Conservation (phyloP, 169 alveolate species). For the Eimeria mitis region DNA sequence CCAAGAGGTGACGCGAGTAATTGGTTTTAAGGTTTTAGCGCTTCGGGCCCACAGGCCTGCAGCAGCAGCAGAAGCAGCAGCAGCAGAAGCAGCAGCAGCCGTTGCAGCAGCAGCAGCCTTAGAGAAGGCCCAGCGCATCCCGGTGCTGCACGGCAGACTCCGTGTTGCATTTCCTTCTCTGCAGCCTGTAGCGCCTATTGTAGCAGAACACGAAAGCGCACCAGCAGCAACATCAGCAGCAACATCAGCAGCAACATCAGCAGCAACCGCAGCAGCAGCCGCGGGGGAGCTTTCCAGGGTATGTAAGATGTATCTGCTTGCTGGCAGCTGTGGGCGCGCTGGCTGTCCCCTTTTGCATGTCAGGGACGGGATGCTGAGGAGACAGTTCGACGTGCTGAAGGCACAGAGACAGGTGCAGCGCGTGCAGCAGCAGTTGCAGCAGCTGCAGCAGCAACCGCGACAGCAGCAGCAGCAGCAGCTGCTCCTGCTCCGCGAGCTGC, state of each 20-base stretch:
- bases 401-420: slow-evolving; percentile 58
- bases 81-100: slow-evolving; percentile 21
- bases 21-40: slow-evolving; percentile 52
- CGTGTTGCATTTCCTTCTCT: slow-evolving; percentile 2
- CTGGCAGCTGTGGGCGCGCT: slow-evolving; percentile 43
- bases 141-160: slow-evolving; percentile 21
- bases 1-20: slow-evolving; percentile 13
- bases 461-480: not conserved
- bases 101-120: not conserved
- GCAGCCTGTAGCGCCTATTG: not conserved
- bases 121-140: slow-evolving; percentile 31
- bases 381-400: slow-evolving; percentile 55
- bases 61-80: slow-evolving; percentile 42
- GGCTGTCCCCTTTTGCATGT: slow-evolving; percentile 53
- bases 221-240: not conserved
- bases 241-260: slow-evolving; percentile 14
- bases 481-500: slow-evolving; percentile 8
- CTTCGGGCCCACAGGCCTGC: slow-evolving; percentile 48
- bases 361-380: slow-evolving; percentile 43
- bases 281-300: slow-evolving; percentile 6
- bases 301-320: slow-evolving; percentile 31
- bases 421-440: slow-evolving; percentile 62
- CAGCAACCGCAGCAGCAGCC: too few species aligned
- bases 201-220: not conserved
- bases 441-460: too few species aligned